Evolutionary conservation across 768 basidiomycete species (phyloP), one percentile per base, ranked within the genome.

Genomic region (Lenzites betulinus): DNA sequence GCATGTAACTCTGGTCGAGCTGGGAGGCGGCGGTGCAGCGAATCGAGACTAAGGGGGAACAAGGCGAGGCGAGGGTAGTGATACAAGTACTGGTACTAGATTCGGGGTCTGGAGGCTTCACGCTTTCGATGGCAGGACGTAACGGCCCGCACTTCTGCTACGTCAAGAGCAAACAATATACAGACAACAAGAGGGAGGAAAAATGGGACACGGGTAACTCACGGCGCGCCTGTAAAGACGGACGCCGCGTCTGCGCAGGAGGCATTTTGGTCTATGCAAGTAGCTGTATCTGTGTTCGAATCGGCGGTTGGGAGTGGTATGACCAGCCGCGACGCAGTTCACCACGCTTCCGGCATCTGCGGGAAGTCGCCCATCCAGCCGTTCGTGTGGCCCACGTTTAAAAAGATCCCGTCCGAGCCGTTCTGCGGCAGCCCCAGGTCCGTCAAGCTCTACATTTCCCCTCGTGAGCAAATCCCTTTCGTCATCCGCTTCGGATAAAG

Each of bases 341-440:
- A 93, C 90, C 92, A 92, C 42, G 92, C 91, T 74, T 92, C 91
- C 16, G 91, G 90, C 83, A 88, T 87, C 43, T 86, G 79, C 8
- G 83, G 78, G 68, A 90, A 88, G 69, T 91, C 89, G 51, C 85
- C 84, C 20, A 81, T 82, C 91, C 91, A 93, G 16, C 90, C 90
- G 60, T 85, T 88, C 41, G 82, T 71, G 52, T 83, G 85, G 44
- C 80, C 80, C 76, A 90, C 81, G 65, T 89, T 86, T 64, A 95
- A 73, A 76, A 98, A 95, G 53, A 96, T 89, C 13, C 89, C 92
- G 66, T 98, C 95, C 3, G 89, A 90, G 44, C 95, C 95, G 66
- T 95, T 95, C 38, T 86, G 79, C n/a, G 95, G 95, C 54, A 97
- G 77, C 16, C 95, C 93, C 15, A 98, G 85, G 73, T 98, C 95